These are phyloP conservation scores for Inonotus obliquus DNA, from an alignment of 1,284 basidiomycete species.

Conservation along the genomic window DNA sequence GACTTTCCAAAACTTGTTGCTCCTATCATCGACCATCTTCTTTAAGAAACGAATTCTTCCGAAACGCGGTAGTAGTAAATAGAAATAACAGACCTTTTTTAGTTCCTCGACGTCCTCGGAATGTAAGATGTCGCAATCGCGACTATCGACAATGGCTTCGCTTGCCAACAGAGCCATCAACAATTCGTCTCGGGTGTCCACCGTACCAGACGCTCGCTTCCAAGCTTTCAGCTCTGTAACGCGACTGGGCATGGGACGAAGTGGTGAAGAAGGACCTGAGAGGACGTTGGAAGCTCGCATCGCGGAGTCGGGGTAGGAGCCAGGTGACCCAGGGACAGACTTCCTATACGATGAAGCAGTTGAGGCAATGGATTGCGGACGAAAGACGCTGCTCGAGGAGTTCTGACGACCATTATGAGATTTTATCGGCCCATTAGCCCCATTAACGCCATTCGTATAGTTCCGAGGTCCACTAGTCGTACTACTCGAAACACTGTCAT, in stretches of 20 bases:
- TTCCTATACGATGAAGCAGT: conserved; percentile 27
- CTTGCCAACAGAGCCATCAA: conserved; percentile 80
- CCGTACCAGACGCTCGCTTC: conserved; percentile 29
- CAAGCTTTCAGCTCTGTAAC: conserved; percentile 22
- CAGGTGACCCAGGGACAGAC: conserved; percentile 31
- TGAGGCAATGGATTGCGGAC: conserved; percentile 24
- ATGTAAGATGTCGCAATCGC: conserved; percentile 66
- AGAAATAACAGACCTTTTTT: conserved; percentile 63
- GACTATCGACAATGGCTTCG: conserved; percentile 81
- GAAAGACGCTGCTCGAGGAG: conserved; percentile 25
- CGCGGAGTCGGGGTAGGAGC: background rate
- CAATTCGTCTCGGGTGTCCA: conserved; percentile 61
- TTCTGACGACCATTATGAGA: conserved; percentile 17
- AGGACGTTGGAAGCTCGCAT: conserved; percentile 21
- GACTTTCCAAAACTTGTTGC: conserved; percentile 57
- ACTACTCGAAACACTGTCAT: conserved; percentile 13
- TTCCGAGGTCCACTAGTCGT: conserved; percentile 4
- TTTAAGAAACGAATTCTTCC: conserved; percentile 4
- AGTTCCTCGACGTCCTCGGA: conserved; percentile 89
- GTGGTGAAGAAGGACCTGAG: conserved; percentile 40
- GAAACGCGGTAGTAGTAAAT: conserved; percentile 18
- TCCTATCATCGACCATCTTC: conserved; percentile 44
- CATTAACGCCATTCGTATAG: conserved; percentile 7
- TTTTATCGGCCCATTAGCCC: background rate
- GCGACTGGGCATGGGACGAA: conserved; percentile 27